Evolutionary conservation across 305 asterid species (phyloP), one percentile per base, ranked within the genome.

Genomic region (Salvia sclarea): DNA sequence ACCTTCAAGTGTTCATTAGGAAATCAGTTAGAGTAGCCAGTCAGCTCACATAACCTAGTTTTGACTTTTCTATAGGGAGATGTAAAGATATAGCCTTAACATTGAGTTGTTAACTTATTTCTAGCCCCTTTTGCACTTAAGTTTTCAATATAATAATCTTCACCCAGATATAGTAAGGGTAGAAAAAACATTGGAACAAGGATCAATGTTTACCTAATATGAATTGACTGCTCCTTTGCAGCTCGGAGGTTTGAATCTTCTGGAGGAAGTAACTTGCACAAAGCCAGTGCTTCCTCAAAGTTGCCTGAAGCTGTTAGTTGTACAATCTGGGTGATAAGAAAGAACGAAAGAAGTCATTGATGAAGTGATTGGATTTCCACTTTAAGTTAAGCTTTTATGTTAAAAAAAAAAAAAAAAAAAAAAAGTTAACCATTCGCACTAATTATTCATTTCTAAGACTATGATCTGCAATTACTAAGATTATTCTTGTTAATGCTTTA

Each of bases 161-260:
- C 20, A 31, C 47, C 65, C 38, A 28, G 28, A 74, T 14, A 52
- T 18, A 64, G 48, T 41, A 55, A 38, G 61, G 17, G 11, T 30
- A 21, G 40, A 71, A 59, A 72, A 44, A 49, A 69, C 11, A 41
- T 16, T 11, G 12, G 38, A 68, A 63, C 64, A 53, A 50, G 76
- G 71, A 69, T 33, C 48, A 53, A 49, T 2, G 9, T 41, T n/a
- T 65, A 91, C 98, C 99, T 86, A 69, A 88, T 81, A 85, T 95
- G 99, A 79, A 91, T 95, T 62, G 99, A 95, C 83, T 95, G 96
- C 80, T 95, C 97, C 85, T 88, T 95, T 71, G 97, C 88, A 75
- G 91, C 88, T 81, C 96, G 91, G 56, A 89, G 98, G 79, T 85
- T 85, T 64, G 98, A 91, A 76, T 95, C 99, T 80, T 95, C 99